Evolutionary conservation across 768 basidiomycete genomes (phyloP).

Genomic region (Suillus bovinus): DNA sequence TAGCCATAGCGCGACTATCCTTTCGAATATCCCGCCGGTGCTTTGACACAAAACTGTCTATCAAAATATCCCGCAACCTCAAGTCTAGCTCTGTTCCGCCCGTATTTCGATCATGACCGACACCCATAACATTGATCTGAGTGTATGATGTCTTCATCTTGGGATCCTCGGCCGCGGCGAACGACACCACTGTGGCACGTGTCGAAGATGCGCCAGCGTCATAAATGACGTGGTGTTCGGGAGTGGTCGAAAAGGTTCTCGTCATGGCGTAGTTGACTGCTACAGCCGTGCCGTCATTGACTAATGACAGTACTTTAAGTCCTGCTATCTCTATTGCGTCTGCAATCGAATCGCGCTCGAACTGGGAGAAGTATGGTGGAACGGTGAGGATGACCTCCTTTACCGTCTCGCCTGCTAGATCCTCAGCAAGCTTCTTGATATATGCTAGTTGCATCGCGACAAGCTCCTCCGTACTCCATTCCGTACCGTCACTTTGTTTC

Average conservation of each 20-base stretch:
- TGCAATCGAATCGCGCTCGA: conserved; percentile 86
- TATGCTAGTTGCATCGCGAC: conserved; percentile 94
- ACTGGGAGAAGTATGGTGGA: conserved; percentile 87
- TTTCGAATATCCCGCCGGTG: conserved; percentile 64
- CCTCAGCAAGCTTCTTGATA: conserved; percentile 85
- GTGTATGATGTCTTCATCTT: conserved; percentile 59
- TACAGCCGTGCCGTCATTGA: conserved; percentile 94
- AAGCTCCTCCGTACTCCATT: conserved; percentile 88
- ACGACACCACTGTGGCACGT: conserved; percentile 74
- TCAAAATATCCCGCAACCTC: conserved; percentile 77
- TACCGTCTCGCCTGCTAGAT: conserved; percentile 71
- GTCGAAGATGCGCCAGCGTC: conserved; percentile 90
- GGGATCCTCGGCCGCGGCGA: conserved; percentile 48
- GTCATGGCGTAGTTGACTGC: conserved; percentile 99
- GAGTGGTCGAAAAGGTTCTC: conserved; percentile 68
- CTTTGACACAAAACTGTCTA: conserved; percentile 72
- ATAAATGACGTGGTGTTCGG: conserved; percentile 88
- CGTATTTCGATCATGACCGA: conserved; percentile 74
- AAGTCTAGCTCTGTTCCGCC: conserved; percentile 88
- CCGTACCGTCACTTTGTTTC: conserved; percentile 57
- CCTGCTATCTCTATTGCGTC: conserved; percentile 94
- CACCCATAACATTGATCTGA: conserved; percentile 74
- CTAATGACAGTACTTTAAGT: conserved; percentile 75
- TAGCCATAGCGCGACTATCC: conserved; percentile 86
- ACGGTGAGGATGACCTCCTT: conserved; percentile 87